Evolutionary conservation across 75 land plant genomes (phyloP).

Genomic region (Sequoiadendron giganteum): DNA sequence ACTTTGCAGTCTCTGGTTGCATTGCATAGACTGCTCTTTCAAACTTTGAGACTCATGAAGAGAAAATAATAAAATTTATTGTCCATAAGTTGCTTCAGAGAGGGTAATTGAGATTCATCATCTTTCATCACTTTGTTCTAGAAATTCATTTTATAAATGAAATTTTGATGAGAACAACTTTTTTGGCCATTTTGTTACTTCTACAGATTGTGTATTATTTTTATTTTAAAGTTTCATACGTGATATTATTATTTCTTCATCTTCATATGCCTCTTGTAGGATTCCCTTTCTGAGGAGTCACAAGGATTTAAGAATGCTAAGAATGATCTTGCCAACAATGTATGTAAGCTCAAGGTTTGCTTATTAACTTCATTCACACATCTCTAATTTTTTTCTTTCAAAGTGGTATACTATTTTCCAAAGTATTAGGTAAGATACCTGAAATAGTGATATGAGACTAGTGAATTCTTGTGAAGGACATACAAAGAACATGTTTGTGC

Average conservation of each 20-base stretch:
- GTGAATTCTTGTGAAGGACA: neutral
- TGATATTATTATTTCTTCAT: neutral
- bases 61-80: conserved; percentile 42
- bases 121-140: neutral
- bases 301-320: neutral
- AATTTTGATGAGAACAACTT: neutral
- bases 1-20: conserved; percentile 71
- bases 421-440: neutral
- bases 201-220: neutral
- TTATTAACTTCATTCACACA: neutral
- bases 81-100: conserved; percentile 33
- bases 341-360: conserved; percentile 10
- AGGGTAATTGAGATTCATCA: conserved; percentile 20
- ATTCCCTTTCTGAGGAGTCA: neutral
- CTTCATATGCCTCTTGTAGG: neutral
- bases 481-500: neutral
- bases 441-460: neutral
- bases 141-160: neutral
- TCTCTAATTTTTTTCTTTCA: neutral
- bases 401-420: neutral
- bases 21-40: conserved; percentile 44
- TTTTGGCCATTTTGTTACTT: neutral
- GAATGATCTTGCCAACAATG: conserved; percentile 8
- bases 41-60: conserved; percentile 40
- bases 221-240: neutral